Conservation (phyloP, 139 green algal genomes). For the Chlamydomonas schloesseri region DNA sequence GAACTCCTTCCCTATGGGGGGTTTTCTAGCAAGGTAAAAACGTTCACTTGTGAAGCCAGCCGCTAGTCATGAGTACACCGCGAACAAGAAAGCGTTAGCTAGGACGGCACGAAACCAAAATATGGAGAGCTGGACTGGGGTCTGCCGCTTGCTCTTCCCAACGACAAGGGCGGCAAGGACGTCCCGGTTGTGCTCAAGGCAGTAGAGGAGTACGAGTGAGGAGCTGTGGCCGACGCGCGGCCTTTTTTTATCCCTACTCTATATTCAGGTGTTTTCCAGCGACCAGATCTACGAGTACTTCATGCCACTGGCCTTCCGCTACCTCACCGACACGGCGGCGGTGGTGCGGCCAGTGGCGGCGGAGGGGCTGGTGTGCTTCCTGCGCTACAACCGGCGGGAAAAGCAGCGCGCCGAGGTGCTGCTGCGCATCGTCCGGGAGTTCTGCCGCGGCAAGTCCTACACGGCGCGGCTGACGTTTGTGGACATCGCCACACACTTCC, state of each 20-base stretch:
- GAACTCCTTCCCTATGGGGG: too few relatives aligned
- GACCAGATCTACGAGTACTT: slow-evolving; percentile 65
- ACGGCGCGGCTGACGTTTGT: slow-evolving; percentile 65
- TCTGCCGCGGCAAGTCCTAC: slow-evolving; percentile 60
- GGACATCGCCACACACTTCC: slow-evolving; percentile 48
- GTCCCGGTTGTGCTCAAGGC: slow-evolving; percentile 47
- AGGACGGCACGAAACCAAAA: background rate
- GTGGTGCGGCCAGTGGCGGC: slow-evolving; percentile 65
- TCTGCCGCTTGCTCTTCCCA: too few relatives aligned
- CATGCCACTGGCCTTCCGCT: slow-evolving; percentile 53
- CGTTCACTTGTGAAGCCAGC: too few relatives aligned
- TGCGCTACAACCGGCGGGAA: slow-evolving; percentile 59
- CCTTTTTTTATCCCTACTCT: too few relatives aligned
- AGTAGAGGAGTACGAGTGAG: slow-evolving; percentile 48
- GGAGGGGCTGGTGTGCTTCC: slow-evolving; percentile 55
- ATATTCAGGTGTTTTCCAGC: slow-evolving; percentile 46
- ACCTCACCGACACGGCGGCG: slow-evolving; percentile 57
- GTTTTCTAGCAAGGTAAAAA: too few relatives aligned
- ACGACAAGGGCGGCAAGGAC: slow-evolving; percentile 39
- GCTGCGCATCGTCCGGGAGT: slow-evolving; percentile 70
- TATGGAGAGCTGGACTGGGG: background rate
- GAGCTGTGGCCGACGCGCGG: too few relatives aligned
- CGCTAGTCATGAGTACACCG: too few relatives aligned
- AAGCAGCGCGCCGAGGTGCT: slow-evolving; percentile 69
- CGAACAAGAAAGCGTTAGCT: too few relatives aligned